Percentiles rank a stretch among this genome's conserved stretches.
Evolutionary conservation across 208 protist genomes (phyloP).

Genomic region (Crithidia expoeki): DNA sequence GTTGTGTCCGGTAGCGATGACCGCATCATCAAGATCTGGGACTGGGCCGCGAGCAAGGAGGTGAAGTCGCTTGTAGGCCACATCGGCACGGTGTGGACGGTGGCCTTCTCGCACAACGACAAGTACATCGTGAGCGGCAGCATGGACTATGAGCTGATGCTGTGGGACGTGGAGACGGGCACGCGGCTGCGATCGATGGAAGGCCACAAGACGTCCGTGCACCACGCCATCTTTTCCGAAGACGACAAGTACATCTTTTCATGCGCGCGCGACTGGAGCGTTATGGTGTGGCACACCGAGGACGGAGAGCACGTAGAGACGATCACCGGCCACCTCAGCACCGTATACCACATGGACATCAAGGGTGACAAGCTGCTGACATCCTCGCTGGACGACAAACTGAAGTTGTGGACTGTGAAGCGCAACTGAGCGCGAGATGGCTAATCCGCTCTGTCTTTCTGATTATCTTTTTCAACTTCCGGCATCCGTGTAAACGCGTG

Average conservation of each 20-base stretch:
- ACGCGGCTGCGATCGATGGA: conserved; percentile 63
- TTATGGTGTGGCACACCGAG: conserved; percentile 81
- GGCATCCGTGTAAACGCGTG: background rate
- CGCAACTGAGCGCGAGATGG: conserved; percentile 17
- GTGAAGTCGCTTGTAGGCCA: conserved; percentile 72
- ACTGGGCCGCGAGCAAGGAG: conserved; percentile 73
- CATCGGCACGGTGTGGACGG: conserved; percentile 85
- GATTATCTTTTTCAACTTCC: background rate
- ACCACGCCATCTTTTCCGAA: conserved; percentile 81
- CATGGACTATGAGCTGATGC: conserved; percentile 87
- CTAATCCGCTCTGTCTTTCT: conserved; percentile 5
- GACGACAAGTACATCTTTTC: conserved; percentile 88
- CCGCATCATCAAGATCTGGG: conserved; percentile 85
- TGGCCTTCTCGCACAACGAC: conserved; percentile 72
- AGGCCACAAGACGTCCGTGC: conserved; percentile 78
- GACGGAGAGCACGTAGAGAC: conserved; percentile 75
- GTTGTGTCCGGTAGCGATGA: conserved; percentile 85
- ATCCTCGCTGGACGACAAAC: conserved; percentile 77
- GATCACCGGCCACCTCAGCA: conserved; percentile 77
- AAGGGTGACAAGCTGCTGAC: conserved; percentile 77
- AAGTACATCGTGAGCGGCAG: conserved; percentile 73
- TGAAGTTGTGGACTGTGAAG: conserved; percentile 84
- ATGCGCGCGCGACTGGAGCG: conserved; percentile 78
- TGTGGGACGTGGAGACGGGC: conserved; percentile 66
- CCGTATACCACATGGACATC: conserved; percentile 87